Percentiles rank a stretch among this genome's conserved stretches.
These are phyloP conservation scores for Solanum hybrid DNA, from an alignment of 305 asterid genomes.

Conservation along the genomic window DNA sequence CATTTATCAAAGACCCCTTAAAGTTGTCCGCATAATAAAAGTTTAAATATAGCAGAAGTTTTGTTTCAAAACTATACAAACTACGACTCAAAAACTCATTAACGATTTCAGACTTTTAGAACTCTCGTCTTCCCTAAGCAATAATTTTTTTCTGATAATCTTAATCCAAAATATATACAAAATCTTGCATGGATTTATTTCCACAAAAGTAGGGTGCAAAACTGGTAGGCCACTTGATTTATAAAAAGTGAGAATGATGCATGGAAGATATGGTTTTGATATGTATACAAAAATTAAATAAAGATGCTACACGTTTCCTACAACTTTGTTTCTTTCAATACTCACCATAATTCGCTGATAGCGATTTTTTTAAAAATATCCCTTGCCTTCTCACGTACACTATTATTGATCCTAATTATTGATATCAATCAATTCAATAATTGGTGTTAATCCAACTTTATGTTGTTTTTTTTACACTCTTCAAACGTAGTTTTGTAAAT, in stretches of 20 bases:
- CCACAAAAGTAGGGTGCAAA: background rate
- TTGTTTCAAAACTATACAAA: background rate
- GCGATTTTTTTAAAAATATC: background rate
- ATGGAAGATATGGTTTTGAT: background rate
- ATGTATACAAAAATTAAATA: background rate
- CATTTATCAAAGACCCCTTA: background rate
- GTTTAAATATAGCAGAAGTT: background rate
- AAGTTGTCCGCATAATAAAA: too few relatives aligned
- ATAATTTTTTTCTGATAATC: background rate
- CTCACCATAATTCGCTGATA: background rate
- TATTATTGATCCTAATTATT: background rate
- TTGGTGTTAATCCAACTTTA: background rate
- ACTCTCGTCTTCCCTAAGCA: background rate
- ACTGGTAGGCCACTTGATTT: background rate
- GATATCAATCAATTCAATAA: background rate
- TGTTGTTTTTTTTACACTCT: background rate
- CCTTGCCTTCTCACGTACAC: background rate
- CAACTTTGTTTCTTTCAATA: background rate
- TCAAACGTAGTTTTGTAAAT: background rate
- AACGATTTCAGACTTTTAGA: background rate
- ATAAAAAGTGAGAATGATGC: background rate
- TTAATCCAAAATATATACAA: background rate
- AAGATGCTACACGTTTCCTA: slow-evolving; percentile 2
- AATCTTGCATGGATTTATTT: background rate
- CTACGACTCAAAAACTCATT: background rate